Conservation (phyloP, 495 filamentous ascomycete genomes). For the Daldinia grandis region DNA sequence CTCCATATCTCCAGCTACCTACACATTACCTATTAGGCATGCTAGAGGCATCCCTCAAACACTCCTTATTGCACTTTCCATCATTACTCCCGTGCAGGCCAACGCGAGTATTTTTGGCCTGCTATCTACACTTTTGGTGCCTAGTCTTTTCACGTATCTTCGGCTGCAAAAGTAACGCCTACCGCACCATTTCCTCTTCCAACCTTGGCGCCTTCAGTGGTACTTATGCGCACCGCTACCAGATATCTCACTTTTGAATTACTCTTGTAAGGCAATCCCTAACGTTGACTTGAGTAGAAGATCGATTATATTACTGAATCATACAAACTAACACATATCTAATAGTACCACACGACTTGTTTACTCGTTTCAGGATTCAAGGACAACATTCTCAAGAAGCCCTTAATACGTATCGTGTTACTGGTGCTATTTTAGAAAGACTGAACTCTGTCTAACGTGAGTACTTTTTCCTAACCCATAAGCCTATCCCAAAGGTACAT, state of each 20-base stretch:
- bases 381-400: background rate
- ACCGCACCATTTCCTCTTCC: background rate
- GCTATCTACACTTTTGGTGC: background rate
- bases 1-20: no score
- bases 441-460: no score
- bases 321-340: background rate
- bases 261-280: background rate
- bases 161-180: background rate
- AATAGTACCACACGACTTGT: background rate
- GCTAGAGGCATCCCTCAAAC: no score
- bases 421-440: background rate
- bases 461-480: background rate
- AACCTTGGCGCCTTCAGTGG: background rate
- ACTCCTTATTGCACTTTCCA: no score
- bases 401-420: background rate
- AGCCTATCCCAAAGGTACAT: background rate
- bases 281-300: background rate
- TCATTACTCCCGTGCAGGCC: no score
- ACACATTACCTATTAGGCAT: no score
- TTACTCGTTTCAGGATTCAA: background rate
- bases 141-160: background rate
- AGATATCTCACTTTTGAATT: background rate
- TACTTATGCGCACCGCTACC: background rate
- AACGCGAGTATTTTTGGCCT: no score
- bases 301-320: background rate